These are phyloP conservation scores for Calocybe gangraenosa DNA, from an alignment of 768 basidiomycete genomes.

Conservation along the genomic window DNA sequence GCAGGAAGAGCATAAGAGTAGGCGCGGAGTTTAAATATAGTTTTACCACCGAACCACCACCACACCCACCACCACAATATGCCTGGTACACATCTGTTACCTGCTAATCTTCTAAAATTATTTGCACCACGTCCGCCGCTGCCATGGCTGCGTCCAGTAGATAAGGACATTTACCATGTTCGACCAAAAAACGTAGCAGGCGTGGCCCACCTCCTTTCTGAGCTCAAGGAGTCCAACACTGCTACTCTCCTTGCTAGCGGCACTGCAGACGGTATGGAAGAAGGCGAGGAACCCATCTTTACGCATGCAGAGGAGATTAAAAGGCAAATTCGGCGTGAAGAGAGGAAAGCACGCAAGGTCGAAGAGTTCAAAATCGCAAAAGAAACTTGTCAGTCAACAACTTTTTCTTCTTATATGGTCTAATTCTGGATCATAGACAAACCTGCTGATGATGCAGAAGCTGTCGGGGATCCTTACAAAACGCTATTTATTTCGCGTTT, in stretches of 20 bases:
- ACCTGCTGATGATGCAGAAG: conserved; percentile 87
- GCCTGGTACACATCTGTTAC: conserved; percentile 84
- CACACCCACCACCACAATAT: conserved; percentile 19
- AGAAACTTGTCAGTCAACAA: conserved; percentile 67
- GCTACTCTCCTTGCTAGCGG: conserved; percentile 58
- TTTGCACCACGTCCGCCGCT: conserved; percentile 92
- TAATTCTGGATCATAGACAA: conserved; percentile 56
- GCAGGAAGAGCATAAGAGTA: conserved; percentile 3
- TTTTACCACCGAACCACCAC: not conserved
- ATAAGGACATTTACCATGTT: conserved; percentile 76
- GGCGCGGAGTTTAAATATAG: conserved; percentile 20
- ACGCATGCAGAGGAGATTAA: conserved; percentile 83
- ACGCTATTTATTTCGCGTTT: conserved; percentile 94
- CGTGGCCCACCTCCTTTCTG: conserved; percentile 69
- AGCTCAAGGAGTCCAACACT: conserved; percentile 76
- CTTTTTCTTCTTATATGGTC: conserved; percentile 4
- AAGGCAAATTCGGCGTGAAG: conserved; percentile 73
- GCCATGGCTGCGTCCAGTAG: conserved; percentile 81
- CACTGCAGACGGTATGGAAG: conserved; percentile 67
- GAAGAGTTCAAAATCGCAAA: conserved; percentile 79
- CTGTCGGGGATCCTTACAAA: conserved; percentile 96
- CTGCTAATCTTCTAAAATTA: conserved; percentile 93
- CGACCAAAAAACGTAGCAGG: conserved; percentile 66
- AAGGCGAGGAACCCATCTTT: conserved; percentile 77
- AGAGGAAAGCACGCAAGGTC: conserved; percentile 68